Conservation (phyloP, 2,329 filamentous ascomycete genomes). For the Neonectria ditissima region DNA sequence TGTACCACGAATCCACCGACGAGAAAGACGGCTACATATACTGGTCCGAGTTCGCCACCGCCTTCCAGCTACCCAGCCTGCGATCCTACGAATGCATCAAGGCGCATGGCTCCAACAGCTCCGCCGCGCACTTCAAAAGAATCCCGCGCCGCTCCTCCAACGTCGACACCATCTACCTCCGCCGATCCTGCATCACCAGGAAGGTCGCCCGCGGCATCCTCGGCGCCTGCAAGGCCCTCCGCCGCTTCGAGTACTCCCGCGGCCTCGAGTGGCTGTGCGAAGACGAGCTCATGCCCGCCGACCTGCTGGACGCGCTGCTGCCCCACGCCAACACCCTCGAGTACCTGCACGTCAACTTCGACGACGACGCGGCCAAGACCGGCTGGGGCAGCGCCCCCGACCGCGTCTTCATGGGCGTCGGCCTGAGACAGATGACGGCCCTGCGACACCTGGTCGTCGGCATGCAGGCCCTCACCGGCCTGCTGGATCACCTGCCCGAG, state of each 20-base stretch:
- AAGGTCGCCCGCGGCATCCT: background rate
- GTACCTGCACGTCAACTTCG: conserved; percentile 23
- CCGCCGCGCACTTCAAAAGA: background rate
- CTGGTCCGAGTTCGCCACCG: background rate
- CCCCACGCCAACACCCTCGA: conserved; percentile 19
- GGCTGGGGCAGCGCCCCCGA: background rate
- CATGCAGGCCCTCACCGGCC: conserved; percentile 10
- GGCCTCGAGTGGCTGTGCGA: conserved; percentile 8
- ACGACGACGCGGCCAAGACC: conserved; percentile 15
- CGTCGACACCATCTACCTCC: conserved; percentile 14
- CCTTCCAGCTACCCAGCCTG: conserved; percentile 7
- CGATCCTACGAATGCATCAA: conserved; percentile 18
- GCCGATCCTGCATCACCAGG: background rate
- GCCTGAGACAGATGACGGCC: conserved; percentile 10
- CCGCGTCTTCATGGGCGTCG: conserved; percentile 5
- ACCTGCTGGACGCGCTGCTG: conserved; percentile 19
- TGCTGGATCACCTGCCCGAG: background rate
- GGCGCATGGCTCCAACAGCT: background rate
- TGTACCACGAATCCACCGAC: conserved; percentile 5
- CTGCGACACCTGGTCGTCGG: conserved; percentile 1
- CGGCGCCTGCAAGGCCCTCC: conserved; percentile 18
- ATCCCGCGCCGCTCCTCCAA: conserved; percentile 1
- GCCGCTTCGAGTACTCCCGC: conserved; percentile 9
- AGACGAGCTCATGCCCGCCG: conserved; percentile 12
- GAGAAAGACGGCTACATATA: conserved; percentile 3